Evolutionary conservation across 176 grass and related monocot species (phyloP).

Genomic region (Neostapfia colusana): DNA sequence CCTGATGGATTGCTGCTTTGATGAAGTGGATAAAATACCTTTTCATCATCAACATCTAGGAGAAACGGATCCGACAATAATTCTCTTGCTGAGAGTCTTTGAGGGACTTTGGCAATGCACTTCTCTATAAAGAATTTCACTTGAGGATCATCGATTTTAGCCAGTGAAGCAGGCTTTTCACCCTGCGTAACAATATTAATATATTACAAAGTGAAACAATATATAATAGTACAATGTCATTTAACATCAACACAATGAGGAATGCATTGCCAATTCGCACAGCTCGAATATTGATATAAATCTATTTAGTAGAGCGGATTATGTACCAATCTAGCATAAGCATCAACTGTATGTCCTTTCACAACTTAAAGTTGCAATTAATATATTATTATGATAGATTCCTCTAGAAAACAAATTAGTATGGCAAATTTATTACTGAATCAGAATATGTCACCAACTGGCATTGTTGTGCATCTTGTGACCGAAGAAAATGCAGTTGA

Average conservation of each 20-base stretch:
- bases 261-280: conserved; percentile 1
- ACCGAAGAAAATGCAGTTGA: neutral
- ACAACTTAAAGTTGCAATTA: conserved; percentile 2
- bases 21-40: conserved; percentile 42
- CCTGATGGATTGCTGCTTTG: conserved; percentile 43
- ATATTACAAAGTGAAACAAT: neutral
- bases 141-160: conserved; percentile 64
- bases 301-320: neutral
- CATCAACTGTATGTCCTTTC: neutral
- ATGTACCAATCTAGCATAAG: neutral
- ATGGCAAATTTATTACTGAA: neutral
- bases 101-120: conserved; percentile 61
- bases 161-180: conserved; percentile 57
- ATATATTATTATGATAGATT: neutral
- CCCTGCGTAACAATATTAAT: conserved; percentile 41
- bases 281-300: neutral
- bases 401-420: too few relatives aligned
- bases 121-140: conserved; percentile 78
- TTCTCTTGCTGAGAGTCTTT: conserved; percentile 65
- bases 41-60: conserved; percentile 56
- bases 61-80: conserved; percentile 74
- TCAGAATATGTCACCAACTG: neutral
- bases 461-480: neutral
- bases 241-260: neutral
- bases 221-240: neutral